Base-by-base conservation (phyloP, 345 rosid species). In the Theobroma cacao region DNA sequence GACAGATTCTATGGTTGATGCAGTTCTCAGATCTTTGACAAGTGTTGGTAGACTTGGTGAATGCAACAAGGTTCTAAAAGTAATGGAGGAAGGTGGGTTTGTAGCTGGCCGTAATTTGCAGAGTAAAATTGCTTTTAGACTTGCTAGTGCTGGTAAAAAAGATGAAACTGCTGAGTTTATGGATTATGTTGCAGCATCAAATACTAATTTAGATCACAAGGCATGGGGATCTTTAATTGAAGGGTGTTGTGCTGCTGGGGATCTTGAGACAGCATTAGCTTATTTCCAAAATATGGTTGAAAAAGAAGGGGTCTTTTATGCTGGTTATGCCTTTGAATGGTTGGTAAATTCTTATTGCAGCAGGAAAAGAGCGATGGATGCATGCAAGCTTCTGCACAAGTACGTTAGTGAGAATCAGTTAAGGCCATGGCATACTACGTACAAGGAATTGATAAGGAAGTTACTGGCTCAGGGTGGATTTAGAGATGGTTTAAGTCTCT, bases 201-300 rank as follows among this genome's bases (percentile, higher is more conserved):
- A 86, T n/a, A 77, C 79, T 59, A 66, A 80, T 74, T 65, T 87
- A 70, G 94, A 93, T 84, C 80, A 81, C 73, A 87, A 82, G 79
- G 90, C 88, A 3, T 86, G 91, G 92, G 87, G 79, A 10, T 87
- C 91, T 79, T 85, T 90, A 45, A 85, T 92, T 80, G 90, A 88
- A 86, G 96, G 98, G 80, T 84, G 87, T 80, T 91, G 99, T 85
- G 80, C 76, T 60, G 88, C 91, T 0, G 91, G 90, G 58, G 91
- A 93, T 70, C 85, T 93, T 10, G 92, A 89, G 74, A 80, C 86
- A 81, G 98, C 98, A 36, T 76, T 87, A 12, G 85, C 80, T 45
- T 84, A 85, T 88, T 92, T 96, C 58, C 75, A 72, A 65, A 82
- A 65, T 74, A 87, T 91, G 97, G 81, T 88, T 79, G 81, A 78